phyloP scores from a whole-genome alignment of 352 stramenopile species.

The Phytopythium kandeliae region DNA sequence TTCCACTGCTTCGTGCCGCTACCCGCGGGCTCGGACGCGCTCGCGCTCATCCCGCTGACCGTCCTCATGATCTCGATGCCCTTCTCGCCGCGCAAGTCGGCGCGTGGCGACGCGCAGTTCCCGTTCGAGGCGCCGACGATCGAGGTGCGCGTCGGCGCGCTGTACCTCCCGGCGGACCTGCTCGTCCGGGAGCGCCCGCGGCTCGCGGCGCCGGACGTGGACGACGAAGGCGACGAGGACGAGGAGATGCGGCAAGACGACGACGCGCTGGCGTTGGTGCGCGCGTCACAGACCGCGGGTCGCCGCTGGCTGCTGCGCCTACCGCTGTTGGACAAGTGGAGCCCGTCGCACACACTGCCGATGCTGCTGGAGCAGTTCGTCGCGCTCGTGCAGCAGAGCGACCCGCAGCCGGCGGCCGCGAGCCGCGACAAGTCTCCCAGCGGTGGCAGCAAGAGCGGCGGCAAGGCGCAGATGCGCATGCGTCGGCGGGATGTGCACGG shows the following conservation, averaged over 20 bases:
- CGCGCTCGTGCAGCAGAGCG: constrained; percentile 41
- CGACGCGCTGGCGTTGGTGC: too few species aligned
- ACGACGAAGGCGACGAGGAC: constrained; percentile 5
- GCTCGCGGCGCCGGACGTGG: constrained; percentile 6
- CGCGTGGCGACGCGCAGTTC: constrained; percentile 37
- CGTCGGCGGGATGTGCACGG: constrained; percentile 65
- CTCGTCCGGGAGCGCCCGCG: constrained; percentile 11
- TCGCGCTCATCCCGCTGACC: constrained; percentile 54
- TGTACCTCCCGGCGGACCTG: constrained; percentile 51
- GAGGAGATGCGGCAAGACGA: not conserved
- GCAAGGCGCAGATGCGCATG: constrained; percentile 41
- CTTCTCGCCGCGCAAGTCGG: constrained; percentile 25
- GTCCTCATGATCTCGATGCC: constrained; percentile 53
- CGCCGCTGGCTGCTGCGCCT: constrained; percentile 37
- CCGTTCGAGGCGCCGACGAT: constrained; percentile 55
- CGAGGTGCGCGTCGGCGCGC: constrained; percentile 31
- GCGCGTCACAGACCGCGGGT: too few species aligned
- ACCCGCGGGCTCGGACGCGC: constrained; percentile 58
- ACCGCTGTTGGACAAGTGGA: constrained; percentile 60
- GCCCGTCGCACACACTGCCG: constrained; percentile 62
- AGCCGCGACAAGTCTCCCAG: too few species aligned
- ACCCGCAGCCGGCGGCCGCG: constrained; percentile 27
- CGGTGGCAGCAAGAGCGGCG: constrained; percentile 2
- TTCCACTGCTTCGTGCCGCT: constrained; percentile 80
- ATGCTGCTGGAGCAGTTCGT: constrained; percentile 75